Conservation (phyloP, 331 rosid species). For the Saraca asoca region DNA sequence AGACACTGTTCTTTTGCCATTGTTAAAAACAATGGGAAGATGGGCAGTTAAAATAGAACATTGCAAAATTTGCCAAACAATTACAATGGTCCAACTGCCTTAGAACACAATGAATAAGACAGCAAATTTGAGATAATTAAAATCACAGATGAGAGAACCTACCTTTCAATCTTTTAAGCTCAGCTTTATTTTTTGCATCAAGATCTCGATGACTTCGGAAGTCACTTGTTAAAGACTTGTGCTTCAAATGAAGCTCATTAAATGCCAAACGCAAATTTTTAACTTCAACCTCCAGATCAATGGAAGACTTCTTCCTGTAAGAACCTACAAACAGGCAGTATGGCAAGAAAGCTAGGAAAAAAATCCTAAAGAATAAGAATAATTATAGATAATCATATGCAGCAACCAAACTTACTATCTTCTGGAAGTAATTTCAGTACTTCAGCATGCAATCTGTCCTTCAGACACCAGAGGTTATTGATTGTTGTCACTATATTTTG, state of each 20-base stretch:
- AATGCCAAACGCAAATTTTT: constrained; percentile 67
- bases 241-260: constrained; percentile 62
- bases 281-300: constrained; percentile 50
- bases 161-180: constrained; percentile 65
- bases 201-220: constrained; percentile 57
- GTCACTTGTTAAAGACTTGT: constrained; percentile 59
- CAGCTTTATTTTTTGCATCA: constrained; percentile 68
- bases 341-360: constrained; percentile 36
- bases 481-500: constrained; percentile 47
- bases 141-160: constrained; percentile 19
- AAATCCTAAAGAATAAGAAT: constrained; percentile 17
- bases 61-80: too few relatives aligned
- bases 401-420: constrained; percentile 56
- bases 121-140: not conserved
- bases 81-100: too few relatives aligned
- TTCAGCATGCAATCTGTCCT: constrained; percentile 59
- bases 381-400: constrained; percentile 22
- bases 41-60: too few relatives aligned
- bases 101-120: not conserved
- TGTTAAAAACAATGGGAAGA: too few relatives aligned
- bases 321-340: constrained; percentile 57
- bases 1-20: too few relatives aligned
- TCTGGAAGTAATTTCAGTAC: constrained; percentile 53
- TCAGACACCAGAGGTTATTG: constrained; percentile 56
- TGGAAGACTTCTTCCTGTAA: constrained; percentile 51